Conservation (phyloP, 2,329 filamentous ascomycete species). For the Cladosporium velox region DNA sequence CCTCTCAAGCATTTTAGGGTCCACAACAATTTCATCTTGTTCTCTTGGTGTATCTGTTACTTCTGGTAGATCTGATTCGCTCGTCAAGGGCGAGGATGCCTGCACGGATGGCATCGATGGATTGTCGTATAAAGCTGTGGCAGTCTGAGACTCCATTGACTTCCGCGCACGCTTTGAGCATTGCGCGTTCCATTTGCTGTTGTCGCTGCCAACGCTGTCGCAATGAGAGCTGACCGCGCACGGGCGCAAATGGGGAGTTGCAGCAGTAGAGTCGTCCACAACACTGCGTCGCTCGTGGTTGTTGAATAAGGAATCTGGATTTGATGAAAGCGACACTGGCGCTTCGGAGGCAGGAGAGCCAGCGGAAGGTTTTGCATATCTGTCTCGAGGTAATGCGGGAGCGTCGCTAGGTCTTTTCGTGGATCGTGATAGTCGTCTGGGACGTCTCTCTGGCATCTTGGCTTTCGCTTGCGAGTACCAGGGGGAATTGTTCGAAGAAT, state of each 20-base stretch:
- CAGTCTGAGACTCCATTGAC: not conserved
- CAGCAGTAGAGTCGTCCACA: not conserved
- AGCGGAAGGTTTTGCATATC: not conserved
- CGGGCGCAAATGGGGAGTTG: no score
- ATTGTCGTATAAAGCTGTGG: not conserved
- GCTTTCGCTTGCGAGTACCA: not conserved
- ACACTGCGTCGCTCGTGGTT: not conserved
- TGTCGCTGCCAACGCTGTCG: not conserved
- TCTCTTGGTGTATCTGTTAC: not conserved
- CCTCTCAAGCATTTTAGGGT: not conserved
- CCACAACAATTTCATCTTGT: not conserved
- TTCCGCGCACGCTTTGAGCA: not conserved
- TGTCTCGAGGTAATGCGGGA: not conserved
- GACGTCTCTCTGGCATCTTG: not conserved
- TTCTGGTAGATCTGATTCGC: not conserved
- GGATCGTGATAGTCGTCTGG: not conserved
- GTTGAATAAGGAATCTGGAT: not conserved
- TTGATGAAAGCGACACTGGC: not conserved
- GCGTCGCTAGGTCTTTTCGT: not conserved
- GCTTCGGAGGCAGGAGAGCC: not conserved
- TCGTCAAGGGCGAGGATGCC: not conserved
- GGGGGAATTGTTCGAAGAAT: not conserved
- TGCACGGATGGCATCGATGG: not conserved
- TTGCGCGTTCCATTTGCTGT: not conserved
- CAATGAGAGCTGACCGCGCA: no score